Base-by-base conservation (phyloP, 2,329 filamentous ascomycete species). In the Aspergillus fijiensis region DNA sequence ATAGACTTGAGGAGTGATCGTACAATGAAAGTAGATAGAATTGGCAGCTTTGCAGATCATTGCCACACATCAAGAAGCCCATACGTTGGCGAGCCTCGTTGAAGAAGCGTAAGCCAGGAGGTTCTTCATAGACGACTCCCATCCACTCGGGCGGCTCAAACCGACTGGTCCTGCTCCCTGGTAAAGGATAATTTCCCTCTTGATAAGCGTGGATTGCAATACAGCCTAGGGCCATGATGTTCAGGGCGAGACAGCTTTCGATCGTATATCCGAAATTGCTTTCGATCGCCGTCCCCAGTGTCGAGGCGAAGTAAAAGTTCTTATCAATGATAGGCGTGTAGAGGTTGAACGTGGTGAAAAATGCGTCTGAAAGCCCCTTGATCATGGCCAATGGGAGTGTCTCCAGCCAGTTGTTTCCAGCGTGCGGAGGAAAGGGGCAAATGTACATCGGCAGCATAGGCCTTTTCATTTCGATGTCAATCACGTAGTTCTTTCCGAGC, bases 341-440 rank as follows among this genome's bases (percentile, higher is more conserved):
- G 0, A 81, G 80, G 64, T 84, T 82, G 63, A 84, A 84, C 0
- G 82, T 81, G n/a, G 79, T 74, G 66, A 84, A 84, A 61, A 82
- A 84, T 0, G 80, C 80, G 69, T 83, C 80, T 9, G 80, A 78
- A n/a, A 85, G 73, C 0, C 80, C 80, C 61, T 81, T 82, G 57
- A 84, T 76, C 47, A 81, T 76, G 0, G 80, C 76, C 33, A 83
- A 67, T 9, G 80, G 79, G 3, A 84, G 73, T 3, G 72, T 70
- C 50, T 81, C 77, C 35, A 84, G 67, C 81, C 81, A 84, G 39
- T 69, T 69, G 7, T 74, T 69, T 4, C 71, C 73, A 5, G 67
- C 70, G 14, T 74, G 73, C 9, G 74, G 63, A 12, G 74, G 70
- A 23, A 74, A 77, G 3, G 73, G 70, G 66, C 73, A 68, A 63